Percentiles rank a stretch among this genome's conserved stretches.
Conservation (phyloP, 345 rosid species). For the Gynandropsis gynandra region DNA sequence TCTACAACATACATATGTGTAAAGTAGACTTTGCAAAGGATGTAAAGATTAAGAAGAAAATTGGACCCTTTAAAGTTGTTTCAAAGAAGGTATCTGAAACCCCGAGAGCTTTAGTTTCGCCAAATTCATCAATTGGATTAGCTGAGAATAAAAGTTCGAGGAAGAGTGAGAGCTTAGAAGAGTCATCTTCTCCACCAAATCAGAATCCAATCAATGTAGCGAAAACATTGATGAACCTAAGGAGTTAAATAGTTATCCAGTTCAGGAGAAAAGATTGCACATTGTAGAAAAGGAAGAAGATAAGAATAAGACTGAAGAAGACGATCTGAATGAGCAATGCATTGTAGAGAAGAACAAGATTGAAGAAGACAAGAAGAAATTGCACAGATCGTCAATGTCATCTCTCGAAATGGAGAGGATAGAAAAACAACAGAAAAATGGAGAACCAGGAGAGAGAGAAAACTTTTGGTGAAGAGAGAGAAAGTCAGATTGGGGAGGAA, state of each 20-base stretch:
- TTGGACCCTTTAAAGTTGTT: constrained; percentile 28
- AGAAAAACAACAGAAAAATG: too few relatives aligned
- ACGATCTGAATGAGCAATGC: constrained; percentile 34
- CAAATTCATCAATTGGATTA: constrained; percentile 28
- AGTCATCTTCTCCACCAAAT: constrained; percentile 32
- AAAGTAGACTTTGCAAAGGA: too few relatives aligned
- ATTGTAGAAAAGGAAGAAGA: constrained; percentile 53
- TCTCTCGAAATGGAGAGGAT: too few relatives aligned
- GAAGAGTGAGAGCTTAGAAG: too few relatives aligned
- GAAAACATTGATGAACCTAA: constrained; percentile 21
- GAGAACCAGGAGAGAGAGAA: too few relatives aligned
- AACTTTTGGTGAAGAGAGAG: too few relatives aligned
- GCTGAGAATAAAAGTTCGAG: too few relatives aligned
- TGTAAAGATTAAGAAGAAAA: constrained; percentile 20
- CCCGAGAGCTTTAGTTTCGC: constrained; percentile 36
- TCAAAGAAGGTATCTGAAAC: constrained; percentile 28
- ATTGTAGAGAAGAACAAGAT: too few relatives aligned
- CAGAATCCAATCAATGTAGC: constrained; percentile 22
- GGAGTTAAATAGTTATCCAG: constrained; percentile 28
- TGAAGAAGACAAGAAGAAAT: too few relatives aligned
- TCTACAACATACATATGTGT: too few relatives aligned
- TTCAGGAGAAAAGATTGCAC: constrained; percentile 58
- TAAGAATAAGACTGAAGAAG: constrained; percentile 18
- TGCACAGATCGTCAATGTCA: too few relatives aligned
- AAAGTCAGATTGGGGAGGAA: too few relatives aligned